Evolutionary conservation across 495 filamentous ascomycete species (phyloP), one percentile per base, ranked within the genome.

Genomic region (Articulospora tetracladia): DNA sequence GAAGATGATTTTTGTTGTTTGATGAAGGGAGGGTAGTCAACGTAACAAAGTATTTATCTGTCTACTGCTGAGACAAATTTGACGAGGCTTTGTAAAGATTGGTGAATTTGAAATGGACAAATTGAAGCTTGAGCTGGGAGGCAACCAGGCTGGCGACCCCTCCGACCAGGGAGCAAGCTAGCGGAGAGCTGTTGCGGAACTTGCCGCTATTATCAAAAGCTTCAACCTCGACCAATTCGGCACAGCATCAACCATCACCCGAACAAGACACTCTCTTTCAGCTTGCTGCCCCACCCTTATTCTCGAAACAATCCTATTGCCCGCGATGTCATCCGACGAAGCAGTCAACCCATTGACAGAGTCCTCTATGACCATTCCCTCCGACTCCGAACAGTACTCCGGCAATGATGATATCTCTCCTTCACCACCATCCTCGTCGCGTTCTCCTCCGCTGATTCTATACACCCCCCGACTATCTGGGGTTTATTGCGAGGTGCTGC

Each of bases 391-490:
- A 74, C 92, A 90, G 73, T 97, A 95, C 71, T 83, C 82, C 52
- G 85, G 80, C 72, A 78, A 86, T 61, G 81, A 89, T 60, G 76
- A 88, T 41, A 68, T 79, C 44, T 84, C 85, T 4, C 66, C 72
- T 24, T 84, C 83, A 19, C 82, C 83, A 24, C 74, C 80, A 12
- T 77, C 82, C 0, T 89, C 87, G 1, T 85, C 84, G 0, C 85
- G 86, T 1, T 86, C 85, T 50, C 85, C 89, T 2, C 90, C 89
- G 19, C 73, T 98, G 63, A 86, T 98, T 27, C 80, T 98, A 30
- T 99, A 98, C 80, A 83, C 86, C 30, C 90, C 17, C 93, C 95
- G 0, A 94, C 91, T 0, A 55, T 93, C 30, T 93, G 89, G 89
- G 83, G 89, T 27, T 69, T 99, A 39, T 53, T 97, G 52, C 86